phyloP scores from a whole-genome alignment of 192 early-diverging fungal species.

The Coemansia sp. region DNA sequence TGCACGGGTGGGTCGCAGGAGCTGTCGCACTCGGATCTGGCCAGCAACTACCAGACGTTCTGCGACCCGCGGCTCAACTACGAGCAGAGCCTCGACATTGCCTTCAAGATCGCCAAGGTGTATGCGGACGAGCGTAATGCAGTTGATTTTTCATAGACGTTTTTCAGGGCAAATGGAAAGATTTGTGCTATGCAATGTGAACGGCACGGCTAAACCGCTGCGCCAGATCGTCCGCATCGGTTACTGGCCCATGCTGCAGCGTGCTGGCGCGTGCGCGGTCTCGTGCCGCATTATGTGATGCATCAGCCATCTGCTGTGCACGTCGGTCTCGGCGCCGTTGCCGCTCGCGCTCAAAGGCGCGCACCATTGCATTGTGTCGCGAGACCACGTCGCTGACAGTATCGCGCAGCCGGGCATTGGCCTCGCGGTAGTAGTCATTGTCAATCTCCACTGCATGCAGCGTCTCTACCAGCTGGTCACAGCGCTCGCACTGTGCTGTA shows the following conservation, averaged over 20 bases:
- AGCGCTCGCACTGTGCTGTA: conserved; percentile 22
- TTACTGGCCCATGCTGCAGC: conserved; percentile 19
- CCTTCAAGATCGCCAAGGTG: conserved; percentile 92
- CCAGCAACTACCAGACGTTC: conserved; percentile 90
- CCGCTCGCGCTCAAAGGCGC: conserved; percentile 40
- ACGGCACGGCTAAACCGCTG: conserved; percentile 14
- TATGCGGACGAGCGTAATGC: conserved; percentile 62
- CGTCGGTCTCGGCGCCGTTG: conserved; percentile 24
- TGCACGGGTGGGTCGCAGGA: conserved; percentile 99
- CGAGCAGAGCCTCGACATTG: conserved; percentile 94
- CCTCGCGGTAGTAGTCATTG: conserved; percentile 57
- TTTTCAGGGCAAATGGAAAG: background rate
- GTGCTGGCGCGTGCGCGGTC: conserved; percentile 33
- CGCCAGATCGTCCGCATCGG: conserved; percentile 10
- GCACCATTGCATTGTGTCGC: conserved; percentile 53
- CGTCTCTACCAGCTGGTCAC: conserved; percentile 37
- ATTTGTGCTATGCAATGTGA: conserved; percentile 9
- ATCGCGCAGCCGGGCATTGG: conserved; percentile 48
- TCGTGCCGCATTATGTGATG: conserved; percentile 22
- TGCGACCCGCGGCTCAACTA: conserved; percentile 98
- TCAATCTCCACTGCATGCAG: conserved; percentile 39
- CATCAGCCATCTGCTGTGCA: conserved; percentile 25
- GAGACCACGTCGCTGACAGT: conserved; percentile 38
- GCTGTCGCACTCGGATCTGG: conserved; percentile 74
- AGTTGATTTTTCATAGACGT: no score